Evolutionary conservation across 768 basidiomycete genomes (phyloP), one percentile per base, ranked within the genome.

Genomic region (Heimioporus sp.): DNA sequence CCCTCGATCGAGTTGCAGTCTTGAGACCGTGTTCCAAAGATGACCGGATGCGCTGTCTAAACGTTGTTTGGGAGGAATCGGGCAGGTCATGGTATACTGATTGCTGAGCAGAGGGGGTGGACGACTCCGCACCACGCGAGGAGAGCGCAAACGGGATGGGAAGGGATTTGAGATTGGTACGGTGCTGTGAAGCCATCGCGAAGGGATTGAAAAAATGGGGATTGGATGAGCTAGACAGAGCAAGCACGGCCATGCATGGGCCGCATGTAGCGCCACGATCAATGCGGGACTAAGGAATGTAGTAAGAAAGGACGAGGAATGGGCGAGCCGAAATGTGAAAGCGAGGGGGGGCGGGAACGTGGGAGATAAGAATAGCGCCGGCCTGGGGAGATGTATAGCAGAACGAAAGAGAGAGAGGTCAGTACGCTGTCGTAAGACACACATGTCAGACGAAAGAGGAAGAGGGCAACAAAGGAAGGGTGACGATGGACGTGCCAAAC

Each of bases 1-100:
- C 66, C 71, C 73, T 81, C 34, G 83, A 80, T 48, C 82, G 76
- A 11, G 84, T 83, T 46, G 83, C 84, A 12, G 79, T 78, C 45
- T 83, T 80, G 36, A 89, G 56, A 59, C 80, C 83, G 56, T 87
- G 82, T 60, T 86, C 86, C 20, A 90, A 68, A 6, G 85, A 80
- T 3, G 85, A 80, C 49, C 83, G 81, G 51, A 89, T 69, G 38
- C 85, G 80, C 61, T 79, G 63, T 10, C 41, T 79, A 63, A 89
- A 82, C 6, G 83, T 74, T 60, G 75, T 82, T 37, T 78, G 73
- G 0, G 72, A 64, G 16, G 76, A 65, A 45, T 78, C 76, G 30
- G 74, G 67, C 10, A 63, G 53, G 39, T 68, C 71, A 59, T 55
- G 67, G 57, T 51, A 63, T 42, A 53, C 4, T 19, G 54, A 51